phyloP scores from a whole-genome alignment of 768 basidiomycete genomes.

The Boletus vinaceobasis region DNA sequence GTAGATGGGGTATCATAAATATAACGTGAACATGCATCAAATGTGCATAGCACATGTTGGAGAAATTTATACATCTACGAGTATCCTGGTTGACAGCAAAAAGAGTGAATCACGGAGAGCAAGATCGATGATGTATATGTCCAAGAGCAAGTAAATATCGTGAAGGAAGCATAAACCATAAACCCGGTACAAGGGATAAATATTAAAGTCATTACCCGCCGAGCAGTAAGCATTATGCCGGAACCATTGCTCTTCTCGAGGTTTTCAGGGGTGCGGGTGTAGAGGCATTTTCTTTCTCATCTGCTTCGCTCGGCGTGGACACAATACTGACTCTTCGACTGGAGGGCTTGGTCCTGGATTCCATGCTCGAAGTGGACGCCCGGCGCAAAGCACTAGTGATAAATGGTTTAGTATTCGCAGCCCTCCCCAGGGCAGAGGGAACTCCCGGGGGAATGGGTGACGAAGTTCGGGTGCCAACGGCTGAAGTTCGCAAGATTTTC shows the following conservation, averaged over 20 bases:
- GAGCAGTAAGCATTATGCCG: conserved; percentile 7
- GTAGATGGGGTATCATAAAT: conserved; percentile 13
- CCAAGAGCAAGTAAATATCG: conserved; percentile 10
- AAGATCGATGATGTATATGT: conserved; percentile 6
- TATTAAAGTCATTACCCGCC: not conserved
- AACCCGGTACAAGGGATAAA: conserved; percentile 10
- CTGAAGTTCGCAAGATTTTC: conserved; percentile 32
- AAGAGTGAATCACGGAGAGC: conserved; percentile 9
- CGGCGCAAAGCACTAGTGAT: conserved; percentile 20
- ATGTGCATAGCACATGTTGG: not conserved
- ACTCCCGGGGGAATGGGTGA: conserved; percentile 34
- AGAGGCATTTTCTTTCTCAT: conserved; percentile 60
- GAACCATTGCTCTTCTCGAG: conserved; percentile 16
- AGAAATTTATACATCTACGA: not conserved
- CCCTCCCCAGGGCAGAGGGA: conserved; percentile 31
- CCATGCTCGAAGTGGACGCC: conserved; percentile 30
- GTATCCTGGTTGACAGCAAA: conserved; percentile 10
- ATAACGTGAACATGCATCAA: conserved; percentile 13
- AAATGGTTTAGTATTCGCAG: conserved; percentile 15
- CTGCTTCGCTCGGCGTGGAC: conserved; percentile 41
- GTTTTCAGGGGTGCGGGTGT: conserved; percentile 20
- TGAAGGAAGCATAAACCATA: conserved; percentile 1
- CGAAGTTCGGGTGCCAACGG: conserved; percentile 32
- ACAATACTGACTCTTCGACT: conserved; percentile 34
- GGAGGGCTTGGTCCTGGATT: conserved; percentile 35